Evolutionary conservation across 2,329 filamentous ascomycete genomes (phyloP), one percentile per base, ranked within the genome.

Genomic region (Nectriaceae sp.): DNA sequence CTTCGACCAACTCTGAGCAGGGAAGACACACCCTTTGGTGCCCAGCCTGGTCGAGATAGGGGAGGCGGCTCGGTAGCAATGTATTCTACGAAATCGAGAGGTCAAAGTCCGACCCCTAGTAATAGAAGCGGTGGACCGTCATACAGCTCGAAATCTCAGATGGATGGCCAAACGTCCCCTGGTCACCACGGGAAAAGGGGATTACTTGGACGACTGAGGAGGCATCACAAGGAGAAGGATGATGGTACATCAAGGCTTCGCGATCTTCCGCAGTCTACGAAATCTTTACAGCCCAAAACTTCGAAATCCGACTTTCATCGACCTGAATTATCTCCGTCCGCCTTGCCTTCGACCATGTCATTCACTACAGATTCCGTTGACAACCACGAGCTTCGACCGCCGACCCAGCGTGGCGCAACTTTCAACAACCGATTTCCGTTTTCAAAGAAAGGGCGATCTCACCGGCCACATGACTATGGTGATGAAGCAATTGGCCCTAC

Each of bases 61-160:
- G 65, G 84, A 85, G 75, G 70, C 26, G 71, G 69, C 42, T 75
- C 75, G 22, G 62, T 64, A 22, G 63, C 67, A 36, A 73, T 77
- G 76, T 65, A 79, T 73, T 57, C 65, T 56, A 67, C 74, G 40
- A 71, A 71, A 52, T 77, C 78, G 19, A 85, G 91, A 56, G 85
- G 89, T 11, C 82, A 88, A 52, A 96, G 92, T 68, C 90, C 92
- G 21, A 89, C 90, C 1, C 88, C 91, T 6, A 94, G 89, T 67
- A 76, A 81, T 36, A 81, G 80, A 58, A 90, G 87, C 63, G 78
- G 74, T 19, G 64, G 67, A 73, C 56, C 62, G 44, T 55, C 58
- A 21, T 70, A 69, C 43, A 69, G 80, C 70, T 65, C 77, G 66
- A 76, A 75, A 61, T 62, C 72, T 57, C 66, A 76, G 60, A 55